Evolutionary conservation across 192 early-diverging fungal species (phyloP), one percentile per base, ranked within the genome.

Genomic region (Coemansia sp.): DNA sequence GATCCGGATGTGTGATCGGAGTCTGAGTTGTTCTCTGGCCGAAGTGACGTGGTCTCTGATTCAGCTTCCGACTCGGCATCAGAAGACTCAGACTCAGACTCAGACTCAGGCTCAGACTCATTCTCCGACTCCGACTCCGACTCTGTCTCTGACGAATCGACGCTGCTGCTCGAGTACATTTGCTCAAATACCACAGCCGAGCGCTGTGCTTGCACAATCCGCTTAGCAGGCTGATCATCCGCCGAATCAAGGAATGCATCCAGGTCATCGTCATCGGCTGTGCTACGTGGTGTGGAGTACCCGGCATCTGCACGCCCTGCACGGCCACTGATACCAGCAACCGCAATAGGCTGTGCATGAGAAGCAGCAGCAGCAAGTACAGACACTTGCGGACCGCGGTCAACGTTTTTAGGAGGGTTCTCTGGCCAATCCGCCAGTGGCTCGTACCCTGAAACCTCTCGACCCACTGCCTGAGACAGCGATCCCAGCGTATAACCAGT

Each of bases 401-500:
- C 56, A 33, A 63, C 57, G 2, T 3, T 26, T 19, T 47, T 16
- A 3, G 60, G 55, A 30, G 57, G 28, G 13, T 33, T 64, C 6
- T 70, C 50, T 1, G 92, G 86, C 88, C 91, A 96, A 26, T 89
- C 86, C 6, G 92, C 87, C 49, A 98, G 72, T 10, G 86, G 70
- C 43, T 84, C 80, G 65, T 96, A 96, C 14, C 89, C 89, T 11
- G 72, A 63, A 39, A 88, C 57, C 6, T 64, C 42, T 6, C 81
- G 82, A 39, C 80, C 80, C 30, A 87, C 53, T 2, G 87, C 63
- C 50, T 87, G 76, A 7, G 89, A 83, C 59, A 90, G 67, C 33
- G 86, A 87, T 13, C 83, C 86, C 35, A 89, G 64, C 35, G 77
- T 87, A 63, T 80, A 87, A 9, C 31, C 36, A 5, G 51, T 57